phyloP scores from a whole-genome alignment of 192 early-diverging fungal species.

The Backusella sp. region DNA sequence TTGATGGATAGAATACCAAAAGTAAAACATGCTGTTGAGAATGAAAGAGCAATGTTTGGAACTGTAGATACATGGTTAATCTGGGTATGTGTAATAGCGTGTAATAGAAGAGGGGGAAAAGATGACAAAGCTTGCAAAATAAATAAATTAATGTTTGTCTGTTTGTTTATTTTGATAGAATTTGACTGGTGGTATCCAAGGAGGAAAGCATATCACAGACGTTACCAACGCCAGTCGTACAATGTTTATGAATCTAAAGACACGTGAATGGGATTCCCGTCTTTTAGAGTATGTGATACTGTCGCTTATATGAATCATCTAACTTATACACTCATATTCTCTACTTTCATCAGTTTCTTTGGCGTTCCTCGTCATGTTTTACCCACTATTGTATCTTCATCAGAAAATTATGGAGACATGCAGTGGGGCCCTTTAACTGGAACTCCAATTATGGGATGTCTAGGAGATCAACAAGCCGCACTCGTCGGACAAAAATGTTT shows the following conservation, averaged over 20 bases:
- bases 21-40: conserved; percentile 72
- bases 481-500: conserved; percentile 94
- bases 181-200: conserved; percentile 76
- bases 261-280: conserved; percentile 78
- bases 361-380: conserved; percentile 54
- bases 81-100: conserved; percentile 52
- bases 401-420: conserved; percentile 76
- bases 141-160: not conserved
- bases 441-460: conserved; percentile 78
- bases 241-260: conserved; percentile 90
- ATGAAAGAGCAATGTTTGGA: conserved; percentile 78
- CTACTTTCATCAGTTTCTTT: conserved; percentile 56
- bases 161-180: conserved; percentile 48
- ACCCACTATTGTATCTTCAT: conserved; percentile 82
- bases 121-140: not conserved
- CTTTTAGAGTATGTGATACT: conserved; percentile 50
- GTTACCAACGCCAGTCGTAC: conserved; percentile 94
- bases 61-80: conserved; percentile 96
- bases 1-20: conserved; percentile 78
- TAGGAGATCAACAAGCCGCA: conserved; percentile 97
- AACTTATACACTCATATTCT: not conserved
- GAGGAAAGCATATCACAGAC: conserved; percentile 83
- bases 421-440: conserved; percentile 62
- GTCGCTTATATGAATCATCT: not conserved
- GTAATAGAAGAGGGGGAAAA: not conserved